These are phyloP conservation scores for Mycena sanguinolenta DNA, from an alignment of 768 basidiomycete genomes.

Conservation along the genomic window DNA sequence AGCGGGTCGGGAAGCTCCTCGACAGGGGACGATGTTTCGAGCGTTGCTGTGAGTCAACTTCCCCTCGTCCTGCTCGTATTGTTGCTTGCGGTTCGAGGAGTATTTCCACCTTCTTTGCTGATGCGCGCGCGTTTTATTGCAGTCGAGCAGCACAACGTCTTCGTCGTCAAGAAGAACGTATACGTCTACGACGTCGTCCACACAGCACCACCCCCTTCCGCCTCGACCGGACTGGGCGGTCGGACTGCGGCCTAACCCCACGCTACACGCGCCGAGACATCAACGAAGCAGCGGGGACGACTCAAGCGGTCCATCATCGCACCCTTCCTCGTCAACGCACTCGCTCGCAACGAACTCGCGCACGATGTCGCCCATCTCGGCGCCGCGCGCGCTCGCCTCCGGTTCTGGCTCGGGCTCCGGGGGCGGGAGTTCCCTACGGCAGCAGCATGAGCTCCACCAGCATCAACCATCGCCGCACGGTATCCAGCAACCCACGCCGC, in stretches of 20 bases:
- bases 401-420: neutral
- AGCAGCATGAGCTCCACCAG: conserved; percentile 18
- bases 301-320: neutral
- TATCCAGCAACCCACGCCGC: neutral
- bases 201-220: conserved; percentile 80
- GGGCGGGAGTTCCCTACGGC: conserved; percentile 3
- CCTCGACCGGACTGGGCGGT: conserved; percentile 92
- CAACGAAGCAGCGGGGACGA: conserved; percentile 41
- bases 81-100: neutral
- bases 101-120: neutral
- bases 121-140: neutral
- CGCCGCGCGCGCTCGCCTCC: conserved; percentile 46
- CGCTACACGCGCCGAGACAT: conserved; percentile 68
- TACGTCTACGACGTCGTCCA: conserved; percentile 78
- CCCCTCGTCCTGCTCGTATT: neutral
- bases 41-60: conserved; percentile 73
- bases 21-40: conserved; percentile 79
- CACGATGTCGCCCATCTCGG: conserved; percentile 57
- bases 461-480: neutral
- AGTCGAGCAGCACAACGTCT: conserved; percentile 84
- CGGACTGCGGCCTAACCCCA: conserved; percentile 83
- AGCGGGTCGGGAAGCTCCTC: conserved; percentile 60
- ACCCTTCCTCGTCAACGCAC: conserved; percentile 10
- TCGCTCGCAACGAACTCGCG: conserved; percentile 50
- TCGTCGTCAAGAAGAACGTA: conserved; percentile 85